Base-by-base conservation (phyloP, 179 eudicot species). In the Heliamphora ciliata region DNA sequence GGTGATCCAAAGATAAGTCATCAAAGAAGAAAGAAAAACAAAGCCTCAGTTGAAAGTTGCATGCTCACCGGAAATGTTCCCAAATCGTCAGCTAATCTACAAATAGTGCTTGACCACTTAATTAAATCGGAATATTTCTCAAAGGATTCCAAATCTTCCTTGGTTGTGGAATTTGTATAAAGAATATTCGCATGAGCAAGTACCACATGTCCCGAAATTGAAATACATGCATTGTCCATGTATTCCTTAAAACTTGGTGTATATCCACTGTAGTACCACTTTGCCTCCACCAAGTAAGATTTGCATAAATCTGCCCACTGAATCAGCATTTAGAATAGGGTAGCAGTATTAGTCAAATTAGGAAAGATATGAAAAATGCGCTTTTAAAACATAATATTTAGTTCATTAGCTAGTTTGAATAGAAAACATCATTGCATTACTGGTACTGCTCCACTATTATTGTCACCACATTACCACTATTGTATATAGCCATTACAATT, bases 31-130 rank as follows among this genome's bases (percentile, higher is more conserved):
- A 21, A 21, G 24, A 21, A 21, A 21, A 21, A 21, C 24, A 21
- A 21, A 21, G 0, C 24, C 24, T 21, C 24, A 21, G 24, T 21
- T 21, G 24, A 17, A 65, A n/a, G 48, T 68, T 8, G 21, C 13
- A 59, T 15, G 24, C 84, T 3, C 77, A 86, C 88, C 61, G 79
- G 0, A 40, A 86, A 84, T 70, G 88, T 86, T 52, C 81, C 88
- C 58, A 84, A 67, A 68, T 86, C 88, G 80, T 86, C 71, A 2
- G 72, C 59, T 56, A 86, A 80, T 31, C 88, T 81, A 2, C 74
- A 4, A 70, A 84, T 79, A 24, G 69, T 51, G 13, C 79, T 47
- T 1, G 79, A 54, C 51, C 48, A 79, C 0, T 58, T 77, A 40
- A 79, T 64, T 15, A 84, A 11, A 0, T 76, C 50, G 4, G 77